A percentile compares a stretch with the other conserved stretches of the same genome.
These are phyloP conservation scores for Eucalyptus camaldulensis DNA, from an alignment of 345 rosid species.

Conservation along the genomic window DNA sequence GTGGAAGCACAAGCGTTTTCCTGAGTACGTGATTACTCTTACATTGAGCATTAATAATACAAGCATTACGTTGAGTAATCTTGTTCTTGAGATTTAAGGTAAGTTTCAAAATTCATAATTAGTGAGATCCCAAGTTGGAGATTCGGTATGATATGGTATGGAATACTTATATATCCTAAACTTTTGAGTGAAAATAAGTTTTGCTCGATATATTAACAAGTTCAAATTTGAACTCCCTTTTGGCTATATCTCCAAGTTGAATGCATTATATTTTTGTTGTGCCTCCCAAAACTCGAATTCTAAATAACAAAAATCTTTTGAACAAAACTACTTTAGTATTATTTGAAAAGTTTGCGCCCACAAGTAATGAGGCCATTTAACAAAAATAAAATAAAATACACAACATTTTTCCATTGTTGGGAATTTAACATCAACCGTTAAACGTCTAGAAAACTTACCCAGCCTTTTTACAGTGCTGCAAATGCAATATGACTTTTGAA, in stretches of 20 bases:
- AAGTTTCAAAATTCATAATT: neutral
- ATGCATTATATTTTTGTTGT: neutral
- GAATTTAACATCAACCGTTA: too few species aligned
- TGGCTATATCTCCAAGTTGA: neutral
- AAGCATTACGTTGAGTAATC: neutral
- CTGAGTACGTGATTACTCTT: neutral
- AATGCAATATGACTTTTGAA: neutral
- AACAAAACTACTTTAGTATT: neutral
- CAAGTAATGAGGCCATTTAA: neutral
- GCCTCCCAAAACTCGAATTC: neutral
- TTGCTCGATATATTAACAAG: neutral
- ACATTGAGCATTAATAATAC: neutral
- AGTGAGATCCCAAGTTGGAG: neutral
- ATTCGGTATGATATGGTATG: neutral
- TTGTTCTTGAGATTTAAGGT: neutral
- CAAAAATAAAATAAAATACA: neutral
- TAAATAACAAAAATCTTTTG: neutral
- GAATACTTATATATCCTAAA: neutral
- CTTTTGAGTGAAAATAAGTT: neutral
- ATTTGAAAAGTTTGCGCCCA: neutral
- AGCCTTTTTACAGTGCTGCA: neutral
- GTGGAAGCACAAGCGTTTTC: neutral
- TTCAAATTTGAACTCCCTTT: neutral
- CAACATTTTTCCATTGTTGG: too few species aligned
- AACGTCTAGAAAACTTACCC: neutral